These are phyloP conservation scores for Collybia sordida DNA, from an alignment of 768 basidiomycete genomes.

Conservation along the genomic window DNA sequence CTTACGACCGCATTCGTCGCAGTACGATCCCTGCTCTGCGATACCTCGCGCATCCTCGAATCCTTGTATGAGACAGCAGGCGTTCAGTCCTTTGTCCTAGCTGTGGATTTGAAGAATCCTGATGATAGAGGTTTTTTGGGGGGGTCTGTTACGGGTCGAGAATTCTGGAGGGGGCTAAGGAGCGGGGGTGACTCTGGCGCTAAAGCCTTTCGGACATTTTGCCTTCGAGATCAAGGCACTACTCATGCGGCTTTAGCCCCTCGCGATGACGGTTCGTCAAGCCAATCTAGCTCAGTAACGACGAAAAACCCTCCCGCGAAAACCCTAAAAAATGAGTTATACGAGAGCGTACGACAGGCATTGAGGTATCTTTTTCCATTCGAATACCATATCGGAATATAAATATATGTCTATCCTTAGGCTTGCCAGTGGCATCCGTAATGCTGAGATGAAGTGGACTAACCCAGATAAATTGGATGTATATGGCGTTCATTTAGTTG, in stretches of 20 bases:
- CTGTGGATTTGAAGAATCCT: constrained; percentile 50
- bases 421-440: constrained; percentile 54
- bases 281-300: constrained; percentile 12
- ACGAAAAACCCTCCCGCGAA: constrained; percentile 27
- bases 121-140: constrained; percentile 60
- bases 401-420: constrained; percentile 26
- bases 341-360: constrained; percentile 51
- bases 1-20: constrained; percentile 14
- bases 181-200: constrained; percentile 60
- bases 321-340: constrained; percentile 54
- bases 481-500: constrained; percentile 60
- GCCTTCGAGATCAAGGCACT: constrained; percentile 27
- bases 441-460: constrained; percentile 78
- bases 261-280: constrained; percentile 9
- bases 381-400: background rate
- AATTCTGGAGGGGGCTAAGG: constrained; percentile 65
- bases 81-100: constrained; percentile 61
- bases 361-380: constrained; percentile 40
- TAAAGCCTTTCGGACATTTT: constrained; percentile 51
- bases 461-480: constrained; percentile 55
- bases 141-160: constrained; percentile 57
- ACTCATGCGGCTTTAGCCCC: constrained; percentile 8
- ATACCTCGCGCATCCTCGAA: constrained; percentile 54
- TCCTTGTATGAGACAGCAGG: constrained; percentile 48
- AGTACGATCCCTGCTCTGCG: constrained; percentile 48